Conservation (phyloP, 495 filamentous ascomycete genomes). For the Monascus purpureus region DNA sequence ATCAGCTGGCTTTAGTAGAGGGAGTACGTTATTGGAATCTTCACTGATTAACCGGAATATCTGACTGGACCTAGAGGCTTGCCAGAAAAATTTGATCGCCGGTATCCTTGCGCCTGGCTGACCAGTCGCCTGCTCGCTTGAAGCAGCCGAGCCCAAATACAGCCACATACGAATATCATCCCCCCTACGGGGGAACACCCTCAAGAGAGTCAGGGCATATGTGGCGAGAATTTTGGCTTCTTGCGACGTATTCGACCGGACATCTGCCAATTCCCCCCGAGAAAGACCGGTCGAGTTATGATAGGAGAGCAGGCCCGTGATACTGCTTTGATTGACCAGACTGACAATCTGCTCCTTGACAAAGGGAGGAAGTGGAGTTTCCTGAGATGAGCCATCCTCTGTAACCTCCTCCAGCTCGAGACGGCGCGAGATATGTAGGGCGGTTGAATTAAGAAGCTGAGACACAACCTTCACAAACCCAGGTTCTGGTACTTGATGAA, state of each 20-base stretch:
- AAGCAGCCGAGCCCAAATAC: slow-evolving; percentile 61
- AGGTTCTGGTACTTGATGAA: slow-evolving; percentile 33
- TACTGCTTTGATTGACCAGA: slow-evolving; percentile 51
- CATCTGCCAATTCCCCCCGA: slow-evolving; percentile 11
- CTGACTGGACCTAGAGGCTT: slow-evolving; percentile 49
- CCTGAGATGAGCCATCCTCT: slow-evolving; percentile 16
- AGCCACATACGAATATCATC: slow-evolving; percentile 96
- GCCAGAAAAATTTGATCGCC: slow-evolving; percentile 83
- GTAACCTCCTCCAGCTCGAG: slow-evolving; percentile 37
- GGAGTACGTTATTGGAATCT: slow-evolving; percentile 42
- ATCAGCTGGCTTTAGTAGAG: slow-evolving; percentile 33
- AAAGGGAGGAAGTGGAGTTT: slow-evolving; percentile 36
- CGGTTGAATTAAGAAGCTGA: slow-evolving; percentile 44
- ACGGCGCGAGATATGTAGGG: slow-evolving; percentile 39
- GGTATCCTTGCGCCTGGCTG: slow-evolving; percentile 36
- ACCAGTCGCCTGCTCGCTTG: slow-evolving; percentile 17
- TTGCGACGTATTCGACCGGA: slow-evolving; percentile 22
- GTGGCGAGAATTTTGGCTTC: slow-evolving; percentile 67
- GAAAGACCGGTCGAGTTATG: slow-evolving; percentile 17
- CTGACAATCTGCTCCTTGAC: slow-evolving; percentile 45
- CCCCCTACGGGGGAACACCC: slow-evolving; percentile 67
- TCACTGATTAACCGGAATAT: slow-evolving; percentile 51
- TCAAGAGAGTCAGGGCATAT: slow-evolving; percentile 74
- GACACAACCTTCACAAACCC: slow-evolving; percentile 54
- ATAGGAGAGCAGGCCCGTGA: slow-evolving; percentile 42